Base-by-base conservation (phyloP, 805 yeast genomes). In the Metschnikowia rubicola region DNA sequence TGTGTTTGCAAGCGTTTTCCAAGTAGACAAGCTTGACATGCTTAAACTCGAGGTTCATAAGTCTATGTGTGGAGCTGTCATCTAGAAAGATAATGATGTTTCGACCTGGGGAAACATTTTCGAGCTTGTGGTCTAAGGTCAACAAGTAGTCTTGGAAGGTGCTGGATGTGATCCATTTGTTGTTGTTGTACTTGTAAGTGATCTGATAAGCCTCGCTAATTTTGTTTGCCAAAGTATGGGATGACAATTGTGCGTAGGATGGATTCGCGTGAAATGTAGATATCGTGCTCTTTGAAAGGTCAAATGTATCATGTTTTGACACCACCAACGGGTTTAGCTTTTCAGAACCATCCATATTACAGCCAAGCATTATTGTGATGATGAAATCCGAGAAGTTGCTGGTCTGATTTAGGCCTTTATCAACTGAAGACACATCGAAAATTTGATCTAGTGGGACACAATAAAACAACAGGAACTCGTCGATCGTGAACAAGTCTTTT, bases 111-210 rank as follows among this genome's bases (percentile, higher is more conserved):
- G 71, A 65, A 12, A 68, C 67, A 39, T 65, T 58, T 1, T 79
- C 74, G 21, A 83, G 58, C 51, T 83, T 73, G 56, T 82, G 84
- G 48, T 83, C 87, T 61, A 83, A 65, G 10, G 81, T 70, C 0
- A 79, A 70, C 30, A 83, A 58, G 76, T 85, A 83, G 53, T 81
- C 81, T 52, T 81, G 83, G 54, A 83, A 82, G 57, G 80, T 64
- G 15, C 80, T 77, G 7, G 84, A 75, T 2, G 87, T 82, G 31
- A 83, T 65, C 84, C 86, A 81, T 47, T 80, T 78, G 62, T 78
- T 79, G 39, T 75, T 71, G 53, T 83, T 82, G 43, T 82, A 78
- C 51, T 80, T 81, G 61, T 81, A 82, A 10, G 75, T 68, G 8
- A 83, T 67, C 10, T 76, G 76, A 57, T 79, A 79, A 35, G 69